Percentiles rank a stretch among this genome's conserved stretches.
Evolutionary conservation across 2,329 filamentous ascomycete genomes (phyloP).

Genomic region (Phoma herbarum): DNA sequence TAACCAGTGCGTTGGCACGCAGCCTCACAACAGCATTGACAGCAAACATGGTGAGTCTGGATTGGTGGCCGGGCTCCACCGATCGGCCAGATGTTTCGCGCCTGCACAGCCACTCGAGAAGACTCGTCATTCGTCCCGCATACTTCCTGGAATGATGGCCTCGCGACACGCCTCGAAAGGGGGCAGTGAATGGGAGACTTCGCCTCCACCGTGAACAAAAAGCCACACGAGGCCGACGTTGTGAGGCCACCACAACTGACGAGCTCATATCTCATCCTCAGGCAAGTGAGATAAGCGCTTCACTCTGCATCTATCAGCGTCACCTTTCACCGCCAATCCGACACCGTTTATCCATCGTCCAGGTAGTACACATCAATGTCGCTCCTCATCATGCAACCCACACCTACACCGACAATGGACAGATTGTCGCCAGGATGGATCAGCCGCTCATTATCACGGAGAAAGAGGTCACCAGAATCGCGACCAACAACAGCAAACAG

Average conservation of each 20-base stretch:
- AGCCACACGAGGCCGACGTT: slow-evolving; percentile 1
- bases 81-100: slow-evolving; percentile 11
- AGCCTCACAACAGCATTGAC: background rate
- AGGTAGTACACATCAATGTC: slow-evolving; percentile 30
- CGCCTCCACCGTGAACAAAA: slow-evolving; percentile 20
- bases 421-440: slow-evolving; percentile 38
- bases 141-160: slow-evolving; percentile 11
- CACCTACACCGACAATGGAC: slow-evolving; percentile 32
- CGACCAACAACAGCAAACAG: slow-evolving; percentile 28
- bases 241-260: slow-evolving; percentile 2
- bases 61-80: slow-evolving; percentile 15
- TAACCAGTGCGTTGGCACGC: background rate
- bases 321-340: background rate
- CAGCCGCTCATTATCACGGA: slow-evolving; percentile 28
- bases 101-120: slow-evolving; percentile 17
- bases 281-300: slow-evolving; percentile 13
- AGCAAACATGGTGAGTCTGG: background rate
- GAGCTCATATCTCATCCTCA: background rate
- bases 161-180: slow-evolving; percentile 15
- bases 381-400: slow-evolving; percentile 39
- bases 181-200: slow-evolving; percentile 19
- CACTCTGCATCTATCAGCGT: slow-evolving; percentile 2
- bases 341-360: background rate
- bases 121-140: slow-evolving; percentile 11
- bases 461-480: slow-evolving; percentile 27